phyloP scores from a whole-genome alignment of 106 monocot genomes.

The Allium sativum region DNA sequence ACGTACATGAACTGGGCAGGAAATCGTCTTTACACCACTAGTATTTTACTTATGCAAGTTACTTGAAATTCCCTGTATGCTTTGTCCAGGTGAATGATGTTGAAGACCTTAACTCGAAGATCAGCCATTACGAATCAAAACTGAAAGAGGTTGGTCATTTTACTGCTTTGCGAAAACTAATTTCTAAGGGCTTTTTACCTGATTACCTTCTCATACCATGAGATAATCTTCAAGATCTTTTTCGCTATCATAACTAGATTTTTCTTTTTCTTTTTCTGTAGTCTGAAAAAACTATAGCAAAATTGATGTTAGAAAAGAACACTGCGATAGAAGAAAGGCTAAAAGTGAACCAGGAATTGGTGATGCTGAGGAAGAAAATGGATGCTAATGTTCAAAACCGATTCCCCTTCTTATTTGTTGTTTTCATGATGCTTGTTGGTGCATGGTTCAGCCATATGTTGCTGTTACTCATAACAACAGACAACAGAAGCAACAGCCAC shows the following conservation, averaged over 20 bases:
- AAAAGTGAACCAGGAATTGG: conserved; percentile 25
- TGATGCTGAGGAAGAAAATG: conserved; percentile 38
- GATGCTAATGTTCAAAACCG: conserved; percentile 33
- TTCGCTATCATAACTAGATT: not conserved
- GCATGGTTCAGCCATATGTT: conserved; percentile 35
- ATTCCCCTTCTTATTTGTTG: conserved; percentile 62
- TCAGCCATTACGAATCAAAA: conserved; percentile 40
- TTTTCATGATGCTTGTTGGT: conserved; percentile 47
- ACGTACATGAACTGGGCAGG: too few species aligned
- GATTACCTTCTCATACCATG: not conserved
- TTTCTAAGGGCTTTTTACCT: not conserved
- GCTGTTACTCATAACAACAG: too few species aligned
- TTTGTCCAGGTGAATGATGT: conserved; percentile 46
- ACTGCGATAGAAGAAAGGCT: conserved; percentile 15
- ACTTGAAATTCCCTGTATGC: not conserved
- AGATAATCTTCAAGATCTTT: not conserved
- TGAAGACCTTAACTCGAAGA: conserved; percentile 40
- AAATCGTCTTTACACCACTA: too few species aligned
- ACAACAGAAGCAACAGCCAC: too few species aligned
- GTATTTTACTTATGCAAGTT: too few species aligned
- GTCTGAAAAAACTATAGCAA: conserved; percentile 22
- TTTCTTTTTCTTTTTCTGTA: conserved; percentile 10
- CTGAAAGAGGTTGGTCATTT: conserved; percentile 49
- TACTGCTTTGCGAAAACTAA: not conserved
- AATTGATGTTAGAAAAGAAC: conserved; percentile 26